Base-by-base conservation (phyloP, 1,139 yeast genomes). In the Lodderomyces theae region DNA sequence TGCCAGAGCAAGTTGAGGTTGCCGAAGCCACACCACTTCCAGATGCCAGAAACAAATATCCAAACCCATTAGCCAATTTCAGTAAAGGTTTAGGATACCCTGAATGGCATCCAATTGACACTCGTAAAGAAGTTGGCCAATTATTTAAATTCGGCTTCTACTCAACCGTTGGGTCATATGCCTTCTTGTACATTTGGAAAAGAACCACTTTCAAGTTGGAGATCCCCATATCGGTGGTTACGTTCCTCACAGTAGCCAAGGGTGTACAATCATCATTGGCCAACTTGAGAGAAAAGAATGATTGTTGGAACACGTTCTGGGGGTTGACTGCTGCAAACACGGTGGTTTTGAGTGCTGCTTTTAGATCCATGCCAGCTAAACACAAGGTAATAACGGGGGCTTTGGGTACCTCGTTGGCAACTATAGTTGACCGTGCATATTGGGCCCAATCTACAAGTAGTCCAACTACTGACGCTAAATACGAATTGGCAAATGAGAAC, bases 251-350 rank as follows among this genome's bases (percentile, higher is more conserved):
- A 35, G 73, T 68, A 39, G 52, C 69, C 39, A 69, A 63, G 54
- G 51, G 50, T 29, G 42, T 48, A 21, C 46, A 43, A 38, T 69
- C 73, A 23, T 57, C 66, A 29, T 46, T 67, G 38, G 63, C 76
- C 46, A 72, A 72, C 54, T 60, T 72, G 51, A 66, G 77, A 61
- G 75, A 71, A 52, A 69, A 61, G 56, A 70, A 70, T 51, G 77
- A 72, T 56, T 74, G 72, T 35, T 72, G 77, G 77, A 72, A 72
- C 58, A 64, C 69, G 10, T 69, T 72, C 52, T 63, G 71, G 67
- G 77, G 67, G 16, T 70, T 70, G 39, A 70, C 66, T 32, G 57
- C 66, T 23, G 76, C 74, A 48, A 70, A 70, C 56, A 59, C 69
- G 51, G 66, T 63, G 9, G 63, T 62, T 40, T 67, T 70, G 52